Base-by-base conservation (phyloP, 129 eudicot species). In the Flaveria brownii region DNA sequence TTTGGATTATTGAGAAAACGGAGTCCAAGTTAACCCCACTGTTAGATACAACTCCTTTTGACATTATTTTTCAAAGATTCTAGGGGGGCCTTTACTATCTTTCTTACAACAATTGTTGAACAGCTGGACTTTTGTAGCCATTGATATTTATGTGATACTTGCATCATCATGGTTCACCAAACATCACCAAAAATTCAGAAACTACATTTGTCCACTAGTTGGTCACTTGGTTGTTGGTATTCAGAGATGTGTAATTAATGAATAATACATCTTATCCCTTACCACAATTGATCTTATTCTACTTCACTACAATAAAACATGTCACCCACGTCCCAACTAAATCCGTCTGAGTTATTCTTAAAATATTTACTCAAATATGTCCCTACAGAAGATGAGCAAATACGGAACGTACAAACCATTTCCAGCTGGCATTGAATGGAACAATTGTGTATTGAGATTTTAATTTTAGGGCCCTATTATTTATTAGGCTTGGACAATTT, bases 101-200 rank as follows among this genome's bases (percentile, higher is more conserved):
- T 80, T 75, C 76, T 52, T 74, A 62, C 17, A 80, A 72, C 72
- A 67, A 66, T 72, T 82, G 68, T 70, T n/a, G 13, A 73, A 84
- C 79, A 84, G 87, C 84, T 84, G 87, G 82, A 76, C 17, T 45
- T 63, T 81, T 84, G 76, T 73, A 72, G 12, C 63, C 70, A 70
- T 78, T 78, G 22, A 79, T 68, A 39, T 9, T 22, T 57, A 50
- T 68, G 71, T 65, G 71, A 75, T 77, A 69, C 81, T 74, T 68
- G 61, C 49, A 50, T 83, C 80, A 75, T 83, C 72, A 74, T 68
- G 80, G 75, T 68, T 73, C 83, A 83, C 71, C 75, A 75, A 55
- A 78, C 66, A 73, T 25, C 65, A 74, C 68, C 63, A 80, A 79
- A 73, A 25, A 55, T 70, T 57, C 83, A 83, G 80, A 78, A 69